Conservation (phyloP, 176 grass and related monocot species). For the Phoenix dactylifera region DNA sequence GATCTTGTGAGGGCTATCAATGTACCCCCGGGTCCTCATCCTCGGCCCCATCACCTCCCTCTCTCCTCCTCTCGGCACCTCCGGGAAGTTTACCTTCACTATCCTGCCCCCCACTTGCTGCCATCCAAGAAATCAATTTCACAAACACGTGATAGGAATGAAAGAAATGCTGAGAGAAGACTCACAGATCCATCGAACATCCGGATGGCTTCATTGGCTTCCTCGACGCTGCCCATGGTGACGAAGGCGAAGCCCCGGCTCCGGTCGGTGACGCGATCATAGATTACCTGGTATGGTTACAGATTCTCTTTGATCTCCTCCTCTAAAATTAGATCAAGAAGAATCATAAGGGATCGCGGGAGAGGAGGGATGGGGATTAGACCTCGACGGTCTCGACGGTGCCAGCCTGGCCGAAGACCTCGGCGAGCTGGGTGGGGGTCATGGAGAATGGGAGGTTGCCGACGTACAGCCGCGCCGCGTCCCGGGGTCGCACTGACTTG, state of each 20-base stretch:
- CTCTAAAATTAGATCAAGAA: not conserved
- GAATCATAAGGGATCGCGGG: not conserved
- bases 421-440: slow-evolving; percentile 42
- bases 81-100: slow-evolving; percentile 76
- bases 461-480: slow-evolving; percentile 66
- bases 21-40: slow-evolving; percentile 27
- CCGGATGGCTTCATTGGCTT: slow-evolving; percentile 56
- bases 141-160: not conserved
- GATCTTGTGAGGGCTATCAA: slow-evolving; percentile 70
- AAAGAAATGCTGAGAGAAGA: slow-evolving; percentile 4
- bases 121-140: slow-evolving; percentile 11
- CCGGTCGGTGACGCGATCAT: slow-evolving; percentile 64
- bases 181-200: slow-evolving; percentile 91
- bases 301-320: too few species aligned
- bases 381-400: slow-evolving; percentile 63
- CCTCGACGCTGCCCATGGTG: slow-evolving; percentile 66
- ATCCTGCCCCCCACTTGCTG: slow-evolving; percentile 64
- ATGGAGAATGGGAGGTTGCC: slow-evolving; percentile 73
- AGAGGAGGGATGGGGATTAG: not conserved
- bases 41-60: slow-evolving; percentile 27
- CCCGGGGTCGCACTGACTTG: not conserved
- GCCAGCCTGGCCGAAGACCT: slow-evolving; percentile 67
- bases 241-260: slow-evolving; percentile 90
- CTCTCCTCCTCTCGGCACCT: slow-evolving; percentile 80
- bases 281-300: slow-evolving; percentile 42